Percentiles rank a stretch among this genome's conserved stretches.
Conservation (phyloP, 306 rosid species). For the Cicer bijugum region DNA sequence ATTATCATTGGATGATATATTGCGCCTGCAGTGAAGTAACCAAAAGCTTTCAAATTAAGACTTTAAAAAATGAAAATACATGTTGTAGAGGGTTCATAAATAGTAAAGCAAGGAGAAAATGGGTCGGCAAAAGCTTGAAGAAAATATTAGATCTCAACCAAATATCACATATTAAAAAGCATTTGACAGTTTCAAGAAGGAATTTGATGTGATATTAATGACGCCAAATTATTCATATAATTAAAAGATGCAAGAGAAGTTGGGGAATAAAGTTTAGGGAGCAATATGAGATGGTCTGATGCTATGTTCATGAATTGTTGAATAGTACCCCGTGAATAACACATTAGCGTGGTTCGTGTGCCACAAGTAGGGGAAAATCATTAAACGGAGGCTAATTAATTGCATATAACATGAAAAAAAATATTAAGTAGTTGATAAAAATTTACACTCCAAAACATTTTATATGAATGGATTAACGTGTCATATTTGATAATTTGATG, state of each 20-base stretch:
- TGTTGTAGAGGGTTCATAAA: neutral
- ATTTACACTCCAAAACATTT: no score
- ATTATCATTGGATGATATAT: neutral
- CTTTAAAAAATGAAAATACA: neutral
- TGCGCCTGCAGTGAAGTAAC: neutral
- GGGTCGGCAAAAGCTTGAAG: neutral
- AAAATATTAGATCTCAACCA: neutral
- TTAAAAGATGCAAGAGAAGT: neutral
- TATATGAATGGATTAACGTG: no score
- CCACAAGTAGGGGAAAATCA: no score
- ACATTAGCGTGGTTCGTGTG: no score
- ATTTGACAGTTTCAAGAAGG: neutral
- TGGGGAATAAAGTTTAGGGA: neutral
- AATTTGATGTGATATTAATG: neutral
- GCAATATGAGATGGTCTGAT: no score
- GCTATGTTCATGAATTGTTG: no score
- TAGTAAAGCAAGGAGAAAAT: neutral
- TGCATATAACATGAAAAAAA: no score
- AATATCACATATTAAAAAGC: neutral
- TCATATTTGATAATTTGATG: no score
- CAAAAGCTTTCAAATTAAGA: neutral
- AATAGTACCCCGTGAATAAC: no score
- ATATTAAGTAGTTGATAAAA: no score
- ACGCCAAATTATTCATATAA: neutral
- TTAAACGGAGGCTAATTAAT: no score